Conservation (phyloP, 352 stramenopile genomes). For the Elongisporangium prolatum region DNA sequence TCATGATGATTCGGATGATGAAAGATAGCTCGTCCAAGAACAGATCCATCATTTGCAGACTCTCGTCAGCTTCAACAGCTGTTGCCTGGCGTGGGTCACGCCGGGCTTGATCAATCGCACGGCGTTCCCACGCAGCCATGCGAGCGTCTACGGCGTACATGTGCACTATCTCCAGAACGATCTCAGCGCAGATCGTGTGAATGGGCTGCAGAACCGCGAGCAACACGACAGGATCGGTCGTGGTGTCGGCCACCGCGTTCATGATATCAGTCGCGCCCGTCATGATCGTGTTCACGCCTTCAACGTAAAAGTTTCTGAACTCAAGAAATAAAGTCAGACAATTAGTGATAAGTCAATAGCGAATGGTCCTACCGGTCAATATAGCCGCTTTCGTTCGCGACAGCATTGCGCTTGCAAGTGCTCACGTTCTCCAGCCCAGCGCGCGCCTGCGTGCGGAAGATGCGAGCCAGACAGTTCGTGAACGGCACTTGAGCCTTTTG, state of each 20-base stretch:
- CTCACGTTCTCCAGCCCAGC: slow-evolving; percentile 48
- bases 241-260: slow-evolving; percentile 73
- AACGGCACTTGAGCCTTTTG: slow-evolving; percentile 26
- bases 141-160: slow-evolving; percentile 70
- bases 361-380: slow-evolving; percentile 42
- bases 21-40: slow-evolving; percentile 79
- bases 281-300: slow-evolving; percentile 65
- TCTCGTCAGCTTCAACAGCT: slow-evolving; percentile 69
- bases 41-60: slow-evolving; percentile 83
- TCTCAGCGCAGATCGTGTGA: slow-evolving; percentile 44
- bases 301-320: slow-evolving; percentile 62
- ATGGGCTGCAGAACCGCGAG: slow-evolving; percentile 52
- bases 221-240: slow-evolving; percentile 26
- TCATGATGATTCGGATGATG: slow-evolving; percentile 67
- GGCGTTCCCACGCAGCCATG: slow-evolving; percentile 74
- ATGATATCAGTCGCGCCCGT: slow-evolving; percentile 71
- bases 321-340: not conserved
- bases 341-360: not conserved
- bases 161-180: slow-evolving; percentile 61
- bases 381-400: slow-evolving; percentile 77
- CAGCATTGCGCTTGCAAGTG: slow-evolving; percentile 42
- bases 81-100: slow-evolving; percentile 22
- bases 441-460: slow-evolving; percentile 52
- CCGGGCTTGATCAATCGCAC: slow-evolving; percentile 53
- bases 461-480: slow-evolving; percentile 31